Evolutionary conservation across 441 rosid genomes (phyloP).

Genomic region (California macrophylla): DNA sequence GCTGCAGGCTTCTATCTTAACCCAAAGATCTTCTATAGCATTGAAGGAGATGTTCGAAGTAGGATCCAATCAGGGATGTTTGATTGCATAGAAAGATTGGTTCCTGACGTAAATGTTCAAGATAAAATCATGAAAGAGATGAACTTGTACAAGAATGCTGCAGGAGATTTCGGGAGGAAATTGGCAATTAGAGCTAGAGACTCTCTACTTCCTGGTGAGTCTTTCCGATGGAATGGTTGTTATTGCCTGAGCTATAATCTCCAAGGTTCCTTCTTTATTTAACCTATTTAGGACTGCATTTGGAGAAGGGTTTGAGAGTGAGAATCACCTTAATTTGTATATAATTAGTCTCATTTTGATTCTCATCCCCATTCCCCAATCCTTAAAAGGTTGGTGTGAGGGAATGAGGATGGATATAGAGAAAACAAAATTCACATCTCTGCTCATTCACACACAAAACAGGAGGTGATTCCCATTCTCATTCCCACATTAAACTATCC

Average conservation of each 20-base stretch:
- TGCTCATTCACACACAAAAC: too few relatives aligned
- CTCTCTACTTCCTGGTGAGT: conserved; percentile 70
- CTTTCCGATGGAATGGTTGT: conserved; percentile 7
- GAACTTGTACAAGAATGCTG: conserved; percentile 56
- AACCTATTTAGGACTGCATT: too few relatives aligned
- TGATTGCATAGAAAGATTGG: conserved; percentile 81
- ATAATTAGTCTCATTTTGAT: too few relatives aligned
- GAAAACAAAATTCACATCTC: too few relatives aligned
- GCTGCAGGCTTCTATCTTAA: conserved; percentile 87
- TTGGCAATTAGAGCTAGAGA: conserved; percentile 80
- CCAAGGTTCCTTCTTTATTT: not conserved
- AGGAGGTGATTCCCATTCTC: too few relatives aligned
- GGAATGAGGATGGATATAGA: too few relatives aligned
- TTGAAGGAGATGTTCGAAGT: conserved; percentile 51
- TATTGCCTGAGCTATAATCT: not conserved
- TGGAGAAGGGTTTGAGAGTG: too few relatives aligned
- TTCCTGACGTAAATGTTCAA: conserved; percentile 57
- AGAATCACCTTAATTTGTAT: too few relatives aligned
- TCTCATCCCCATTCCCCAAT: too few relatives aligned
- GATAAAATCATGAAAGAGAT: conserved; percentile 66
- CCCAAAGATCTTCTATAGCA: conserved; percentile 76
- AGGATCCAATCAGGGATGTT: conserved; percentile 56
- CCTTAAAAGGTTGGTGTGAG: too few relatives aligned
- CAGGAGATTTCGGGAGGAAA: conserved; percentile 81
- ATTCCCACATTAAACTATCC: too few relatives aligned